Base-by-base conservation (phyloP, 1,284 basidiomycete genomes). In the Austropuccinia psidii region DNA sequence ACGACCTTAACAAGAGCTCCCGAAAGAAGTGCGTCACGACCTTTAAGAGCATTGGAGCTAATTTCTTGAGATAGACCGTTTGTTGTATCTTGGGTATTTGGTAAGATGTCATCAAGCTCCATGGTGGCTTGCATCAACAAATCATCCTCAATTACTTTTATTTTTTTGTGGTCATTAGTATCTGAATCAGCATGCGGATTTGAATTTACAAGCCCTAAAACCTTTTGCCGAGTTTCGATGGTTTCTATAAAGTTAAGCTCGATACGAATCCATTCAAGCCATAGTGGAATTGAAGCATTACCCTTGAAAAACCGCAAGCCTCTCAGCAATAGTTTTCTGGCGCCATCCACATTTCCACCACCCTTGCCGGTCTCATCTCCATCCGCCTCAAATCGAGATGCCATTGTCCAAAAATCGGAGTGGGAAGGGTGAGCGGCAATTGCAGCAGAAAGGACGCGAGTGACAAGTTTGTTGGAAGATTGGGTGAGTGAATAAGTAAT, bases 231-330 rank as follows among this genome's bases (percentile, higher is more conserved):
- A 11, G 74, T 76, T 43, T 76, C 69, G 49, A 79, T 72, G 8
- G 74, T 70, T 75, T 80, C 78, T 49, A 77, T 76, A 31, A 79
- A 79, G 21, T 74, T 68, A 8, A 78, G 74, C 74, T 80, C 79
- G 43, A 80, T 67, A 29, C 78, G 47, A 19, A 79, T 75, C 79
- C 79, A 80, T 74, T 79, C 78, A 15, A 74, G 52, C 78, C 78
- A 80, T 0, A 80, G 65, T 8, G 65, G 54, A 17, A 57, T 33
- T 29, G 75, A 74, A 15, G 65, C 67, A 19, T 75, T 73, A 35
- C 69, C 69, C 75, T 78, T 74, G 49, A 78, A 73, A 52, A 80
- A 78, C 47, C 79, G 64, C 37, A 80, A 52, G 13, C 77, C 78
- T 9, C 79, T 66, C 79, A 80, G 79, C 55, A 77, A 78, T 15